These are phyloP conservation scores for Leccinum subrobustum DNA, from an alignment of 1,284 basidiomycete genomes.

Conservation along the genomic window DNA sequence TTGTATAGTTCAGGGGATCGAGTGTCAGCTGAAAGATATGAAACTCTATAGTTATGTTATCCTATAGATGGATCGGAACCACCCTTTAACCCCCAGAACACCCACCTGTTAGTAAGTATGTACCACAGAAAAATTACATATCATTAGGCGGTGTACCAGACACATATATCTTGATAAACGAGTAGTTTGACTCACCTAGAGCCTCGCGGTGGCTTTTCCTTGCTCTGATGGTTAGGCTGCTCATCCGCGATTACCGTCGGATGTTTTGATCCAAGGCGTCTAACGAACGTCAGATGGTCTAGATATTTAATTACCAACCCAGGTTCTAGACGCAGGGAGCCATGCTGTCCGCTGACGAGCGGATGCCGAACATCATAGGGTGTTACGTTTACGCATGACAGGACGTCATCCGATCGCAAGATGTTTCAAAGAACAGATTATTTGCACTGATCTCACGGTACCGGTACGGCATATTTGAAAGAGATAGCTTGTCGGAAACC, in stretches of 20 bases:
- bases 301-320: background rate
- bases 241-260: background rate
- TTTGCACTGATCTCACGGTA: no score
- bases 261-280: no score
- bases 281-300: background rate
- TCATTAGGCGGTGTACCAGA: background rate
- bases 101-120: background rate
- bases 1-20: no score
- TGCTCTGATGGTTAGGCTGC: background rate
- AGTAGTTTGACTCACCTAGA: background rate
- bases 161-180: background rate
- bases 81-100: background rate
- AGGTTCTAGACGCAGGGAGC: no score
- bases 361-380: background rate
- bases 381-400: background rate
- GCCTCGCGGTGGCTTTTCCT: background rate
- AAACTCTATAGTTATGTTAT: background rate
- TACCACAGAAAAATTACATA: background rate
- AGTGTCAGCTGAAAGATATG: background rate
- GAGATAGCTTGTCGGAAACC: background rate
- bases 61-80: background rate
- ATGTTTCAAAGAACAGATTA: background rate
- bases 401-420: background rate
- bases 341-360: background rate
- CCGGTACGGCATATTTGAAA: background rate